Conservation (phyloP, 2,329 filamentous ascomycete species). For the Fonsecaea pedrosoi region DNA sequence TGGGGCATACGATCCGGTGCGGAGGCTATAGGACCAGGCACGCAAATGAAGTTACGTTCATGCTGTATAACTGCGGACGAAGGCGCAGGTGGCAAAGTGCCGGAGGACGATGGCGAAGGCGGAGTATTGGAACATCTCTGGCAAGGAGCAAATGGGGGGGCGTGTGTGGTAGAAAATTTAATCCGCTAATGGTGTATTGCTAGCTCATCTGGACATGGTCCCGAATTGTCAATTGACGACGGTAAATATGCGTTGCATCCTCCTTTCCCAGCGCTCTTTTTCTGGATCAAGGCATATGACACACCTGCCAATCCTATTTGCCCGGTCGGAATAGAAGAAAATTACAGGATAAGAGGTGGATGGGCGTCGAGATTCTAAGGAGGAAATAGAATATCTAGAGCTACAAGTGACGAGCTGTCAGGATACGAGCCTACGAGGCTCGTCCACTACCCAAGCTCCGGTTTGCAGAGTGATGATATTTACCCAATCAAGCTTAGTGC, state of each 20-base stretch:
- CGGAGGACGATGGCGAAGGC: neutral
- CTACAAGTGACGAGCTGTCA: too few relatives aligned
- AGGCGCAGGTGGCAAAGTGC: neutral
- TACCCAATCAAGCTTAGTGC: neutral
- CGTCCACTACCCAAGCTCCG: neutral
- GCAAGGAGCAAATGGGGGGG: neutral
- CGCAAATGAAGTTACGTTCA: neutral
- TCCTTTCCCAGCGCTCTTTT: neutral
- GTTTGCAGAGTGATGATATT: neutral
- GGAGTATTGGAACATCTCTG: neutral
- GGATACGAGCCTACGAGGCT: neutral
- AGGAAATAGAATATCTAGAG: too few relatives aligned
- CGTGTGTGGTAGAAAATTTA: neutral
- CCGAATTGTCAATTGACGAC: neutral
- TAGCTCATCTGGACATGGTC: neutral
- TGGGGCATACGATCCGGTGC: neutral
- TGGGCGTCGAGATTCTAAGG: too few relatives aligned
- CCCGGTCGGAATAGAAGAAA: too few relatives aligned
- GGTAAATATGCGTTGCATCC: neutral
- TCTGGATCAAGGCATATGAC: too few relatives aligned
- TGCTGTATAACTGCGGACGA: neutral
- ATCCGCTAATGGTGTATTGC: neutral
- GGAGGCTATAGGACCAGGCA: neutral
- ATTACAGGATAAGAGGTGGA: too few relatives aligned
- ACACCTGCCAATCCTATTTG: too few relatives aligned